A percentile compares a stretch with the other conserved stretches of the same genome.
phyloP scores from a whole-genome alignment of 306 rosid species.

The Pterocarpus santalinus region DNA sequence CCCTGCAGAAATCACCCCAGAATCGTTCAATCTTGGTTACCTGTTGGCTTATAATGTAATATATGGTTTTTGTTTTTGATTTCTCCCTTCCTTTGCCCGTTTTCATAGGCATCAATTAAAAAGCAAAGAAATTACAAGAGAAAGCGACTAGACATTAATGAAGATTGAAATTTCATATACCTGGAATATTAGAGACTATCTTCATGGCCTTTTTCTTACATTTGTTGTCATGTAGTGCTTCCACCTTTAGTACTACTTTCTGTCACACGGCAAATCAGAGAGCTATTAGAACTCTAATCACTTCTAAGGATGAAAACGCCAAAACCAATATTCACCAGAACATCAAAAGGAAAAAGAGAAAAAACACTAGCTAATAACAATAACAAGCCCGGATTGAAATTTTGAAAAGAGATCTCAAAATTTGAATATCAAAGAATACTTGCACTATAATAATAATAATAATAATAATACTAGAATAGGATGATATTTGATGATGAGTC shows the following conservation, averaged over 20 bases:
- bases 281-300: slow-evolving; percentile 10
- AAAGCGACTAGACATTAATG: background rate
- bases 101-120: background rate
- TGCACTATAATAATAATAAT: background rate
- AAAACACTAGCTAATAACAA: background rate
- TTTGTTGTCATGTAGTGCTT: slow-evolving; percentile 51
- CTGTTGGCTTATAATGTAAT: background rate
- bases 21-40: background rate
- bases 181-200: slow-evolving; percentile 66
- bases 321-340: background rate
- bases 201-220: slow-evolving; percentile 67
- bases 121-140: background rate
- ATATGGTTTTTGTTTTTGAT: background rate
- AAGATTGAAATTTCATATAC: slow-evolving; percentile 35
- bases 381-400: background rate
- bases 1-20: slow-evolving; percentile 53
- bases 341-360: background rate
- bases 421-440: slow-evolving; percentile 1
- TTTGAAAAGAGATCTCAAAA: slow-evolving; percentile 10
- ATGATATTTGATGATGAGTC: background rate
- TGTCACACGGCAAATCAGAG: slow-evolving; percentile 39
- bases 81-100: background rate
- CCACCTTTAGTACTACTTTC: slow-evolving; percentile 69
- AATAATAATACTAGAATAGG: background rate
- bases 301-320: background rate